Conservation (phyloP, 2,329 filamentous ascomycete genomes). For the Paraconiothyrium brasiliense region DNA sequence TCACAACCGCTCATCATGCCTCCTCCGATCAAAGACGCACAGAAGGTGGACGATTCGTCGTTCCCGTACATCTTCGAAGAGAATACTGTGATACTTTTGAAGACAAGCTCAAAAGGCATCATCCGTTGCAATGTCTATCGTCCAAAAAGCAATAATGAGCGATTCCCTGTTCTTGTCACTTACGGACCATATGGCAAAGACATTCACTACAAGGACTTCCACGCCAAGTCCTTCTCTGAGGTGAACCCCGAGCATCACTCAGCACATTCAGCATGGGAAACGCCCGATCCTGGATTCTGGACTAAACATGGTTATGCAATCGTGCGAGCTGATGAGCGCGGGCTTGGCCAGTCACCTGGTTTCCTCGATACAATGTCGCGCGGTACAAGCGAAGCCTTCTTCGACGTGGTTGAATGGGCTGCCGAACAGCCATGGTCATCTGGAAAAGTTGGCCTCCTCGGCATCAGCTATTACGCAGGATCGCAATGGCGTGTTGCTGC, state of each 20-base stretch:
- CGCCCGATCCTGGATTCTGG: slow-evolving; percentile 54
- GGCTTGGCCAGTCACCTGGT: slow-evolving; percentile 62
- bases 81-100: slow-evolving; percentile 59
- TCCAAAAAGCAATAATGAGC: slow-evolving; percentile 50
- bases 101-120: slow-evolving; percentile 49
- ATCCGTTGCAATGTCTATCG: slow-evolving; percentile 63
- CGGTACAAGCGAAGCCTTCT: slow-evolving; percentile 62
- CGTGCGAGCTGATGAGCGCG: slow-evolving; percentile 61
- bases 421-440: slow-evolving; percentile 60
- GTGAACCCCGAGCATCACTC: slow-evolving; percentile 47
- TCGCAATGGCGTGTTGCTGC: slow-evolving; percentile 66
- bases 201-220: slow-evolving; percentile 69
- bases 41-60: slow-evolving; percentile 45
- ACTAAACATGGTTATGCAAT: slow-evolving; percentile 48
- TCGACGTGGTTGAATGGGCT: slow-evolving; percentile 63
- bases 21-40: slow-evolving; percentile 43
- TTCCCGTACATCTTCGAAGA: slow-evolving; percentile 61
- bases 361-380: slow-evolving; percentile 63
- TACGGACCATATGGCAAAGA: slow-evolving; percentile 81
- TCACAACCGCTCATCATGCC: slow-evolving; percentile 29
- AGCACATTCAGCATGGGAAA: slow-evolving; percentile 57
- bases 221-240: slow-evolving; percentile 58
- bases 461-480: slow-evolving; percentile 63
- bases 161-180: slow-evolving; percentile 71
- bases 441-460: slow-evolving; percentile 61